Conservation (phyloP, 306 rosid genomes). For the Prunus fruticosa region DNA sequence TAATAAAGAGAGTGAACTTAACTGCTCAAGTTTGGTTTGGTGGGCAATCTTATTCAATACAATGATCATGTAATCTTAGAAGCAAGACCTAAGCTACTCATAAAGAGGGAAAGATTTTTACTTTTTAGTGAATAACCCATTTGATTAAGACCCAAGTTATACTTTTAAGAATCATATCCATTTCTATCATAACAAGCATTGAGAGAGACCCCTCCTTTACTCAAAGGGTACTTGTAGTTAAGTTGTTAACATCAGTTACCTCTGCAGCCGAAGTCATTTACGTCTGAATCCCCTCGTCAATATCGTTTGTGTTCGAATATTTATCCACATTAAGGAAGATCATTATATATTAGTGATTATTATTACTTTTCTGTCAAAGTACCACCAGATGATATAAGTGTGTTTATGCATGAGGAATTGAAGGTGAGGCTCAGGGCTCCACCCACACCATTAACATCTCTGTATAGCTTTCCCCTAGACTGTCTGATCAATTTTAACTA, state of each 20-base stretch:
- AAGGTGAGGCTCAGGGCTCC: not conserved
- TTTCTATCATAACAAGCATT: constrained; percentile 31
- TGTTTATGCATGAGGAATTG: no score
- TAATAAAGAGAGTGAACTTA: no score
- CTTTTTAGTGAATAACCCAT: constrained; percentile 8
- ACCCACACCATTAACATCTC: not conserved
- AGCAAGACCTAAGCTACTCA: not conserved
- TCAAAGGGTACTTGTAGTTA: no score
- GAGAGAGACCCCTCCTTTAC: constrained; percentile 6
- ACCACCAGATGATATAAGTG: no score
- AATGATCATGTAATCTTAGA: constrained; percentile 6
- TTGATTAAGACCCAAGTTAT: constrained; percentile 37
- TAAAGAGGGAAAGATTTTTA: not conserved
- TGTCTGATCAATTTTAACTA: not conserved
- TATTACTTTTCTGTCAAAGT: no score
- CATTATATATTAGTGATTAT: no score
- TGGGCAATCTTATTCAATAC: constrained; percentile 16
- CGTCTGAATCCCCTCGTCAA: no score
- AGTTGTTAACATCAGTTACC: no score
- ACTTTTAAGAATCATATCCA: constrained; percentile 9
- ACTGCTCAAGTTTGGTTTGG: not conserved
- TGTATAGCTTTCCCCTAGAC: not conserved
- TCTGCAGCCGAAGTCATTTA: no score
- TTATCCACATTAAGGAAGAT: no score
- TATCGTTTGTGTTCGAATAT: no score